Evolutionary conservation across 805 yeast species (phyloP).

Genomic region (Schwanniomyces occidentalis): DNA sequence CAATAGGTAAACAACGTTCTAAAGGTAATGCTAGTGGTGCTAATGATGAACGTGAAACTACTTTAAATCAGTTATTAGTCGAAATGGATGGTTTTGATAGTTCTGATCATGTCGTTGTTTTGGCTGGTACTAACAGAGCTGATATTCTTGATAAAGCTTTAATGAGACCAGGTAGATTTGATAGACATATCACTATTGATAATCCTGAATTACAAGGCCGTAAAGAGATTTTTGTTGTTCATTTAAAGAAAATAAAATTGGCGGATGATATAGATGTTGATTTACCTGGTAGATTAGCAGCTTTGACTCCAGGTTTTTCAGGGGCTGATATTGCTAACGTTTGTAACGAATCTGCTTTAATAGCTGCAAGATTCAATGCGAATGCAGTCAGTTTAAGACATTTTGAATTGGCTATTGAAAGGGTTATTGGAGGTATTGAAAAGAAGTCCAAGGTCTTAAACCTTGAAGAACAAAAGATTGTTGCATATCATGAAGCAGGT

Average conservation of each 20-base stretch:
- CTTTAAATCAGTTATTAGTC: slow-evolving; percentile 90
- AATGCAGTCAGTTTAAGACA: slow-evolving; percentile 70
- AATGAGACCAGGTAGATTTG: slow-evolving; percentile 96
- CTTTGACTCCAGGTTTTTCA: slow-evolving; percentile 95
- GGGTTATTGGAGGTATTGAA: slow-evolving; percentile 95
- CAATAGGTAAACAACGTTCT: slow-evolving; percentile 92
- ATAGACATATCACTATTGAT: slow-evolving; percentile 88
- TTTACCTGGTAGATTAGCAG: slow-evolving; percentile 86
- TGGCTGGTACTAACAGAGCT: slow-evolving; percentile 96
- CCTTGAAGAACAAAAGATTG: slow-evolving; percentile 83
- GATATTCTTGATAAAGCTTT: slow-evolving; percentile 92
- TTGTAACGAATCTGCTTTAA: slow-evolving; percentile 95
- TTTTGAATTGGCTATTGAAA: slow-evolving; percentile 94
- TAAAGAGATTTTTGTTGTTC: slow-evolving; percentile 87
- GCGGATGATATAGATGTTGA: slow-evolving; percentile 42
- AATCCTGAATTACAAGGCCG: slow-evolving; percentile 95
- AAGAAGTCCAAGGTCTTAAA: slow-evolving; percentile 82
- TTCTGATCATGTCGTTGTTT: slow-evolving; percentile 89
- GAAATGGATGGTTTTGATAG: slow-evolving; percentile 98
- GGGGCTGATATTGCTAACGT: slow-evolving; percentile 99
- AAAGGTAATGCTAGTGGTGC: slow-evolving; percentile 77
- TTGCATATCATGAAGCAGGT: slow-evolving; percentile 98
- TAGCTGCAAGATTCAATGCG: slow-evolving; percentile 86
- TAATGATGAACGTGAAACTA: slow-evolving; percentile 95
- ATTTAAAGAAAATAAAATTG: slow-evolving; percentile 70